A percentile compares a stretch with the other conserved stretches of the same genome.
These are phyloP conservation scores for Eimeria brunetti DNA, from an alignment of 169 alveolate species.

Conservation along the genomic window DNA sequence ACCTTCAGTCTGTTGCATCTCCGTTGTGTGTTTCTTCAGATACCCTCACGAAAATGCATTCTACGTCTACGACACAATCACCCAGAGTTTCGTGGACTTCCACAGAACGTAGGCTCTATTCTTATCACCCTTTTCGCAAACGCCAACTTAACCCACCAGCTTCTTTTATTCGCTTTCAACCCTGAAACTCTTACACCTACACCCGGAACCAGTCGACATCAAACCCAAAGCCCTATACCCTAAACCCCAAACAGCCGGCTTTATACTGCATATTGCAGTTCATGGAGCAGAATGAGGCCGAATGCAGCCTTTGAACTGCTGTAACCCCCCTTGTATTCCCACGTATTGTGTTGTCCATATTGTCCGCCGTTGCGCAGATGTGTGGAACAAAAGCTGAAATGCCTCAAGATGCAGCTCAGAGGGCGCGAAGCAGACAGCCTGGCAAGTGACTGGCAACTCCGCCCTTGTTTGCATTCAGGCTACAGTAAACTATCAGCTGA, in stretches of 20 bases:
- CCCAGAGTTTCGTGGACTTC: slow-evolving; percentile 59
- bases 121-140: background rate
- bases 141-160: background rate
- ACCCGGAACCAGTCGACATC: no score
- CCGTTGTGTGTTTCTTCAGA: background rate
- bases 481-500: background rate
- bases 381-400: slow-evolving; percentile 19
- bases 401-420: slow-evolving; percentile 19
- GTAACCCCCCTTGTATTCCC: background rate
- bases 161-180: background rate
- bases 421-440: background rate
- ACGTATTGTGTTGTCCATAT: background rate
- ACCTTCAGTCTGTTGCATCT: background rate
- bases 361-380: background rate
- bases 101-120: slow-evolving; percentile 11
- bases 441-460: background rate
- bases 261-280: no score
- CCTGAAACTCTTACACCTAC: no score
- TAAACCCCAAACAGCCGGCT: no score
- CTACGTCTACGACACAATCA: slow-evolving; percentile 55
- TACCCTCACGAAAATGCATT: slow-evolving; percentile 66
- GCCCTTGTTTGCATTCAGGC: background rate
- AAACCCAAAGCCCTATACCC: no score
- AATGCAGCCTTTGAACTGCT: background rate
- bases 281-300: background rate